Evolutionary conservation across 495 filamentous ascomycete genomes (phyloP), one percentile per base, ranked within the genome.

Genomic region (Trichoderma reesei): DNA sequence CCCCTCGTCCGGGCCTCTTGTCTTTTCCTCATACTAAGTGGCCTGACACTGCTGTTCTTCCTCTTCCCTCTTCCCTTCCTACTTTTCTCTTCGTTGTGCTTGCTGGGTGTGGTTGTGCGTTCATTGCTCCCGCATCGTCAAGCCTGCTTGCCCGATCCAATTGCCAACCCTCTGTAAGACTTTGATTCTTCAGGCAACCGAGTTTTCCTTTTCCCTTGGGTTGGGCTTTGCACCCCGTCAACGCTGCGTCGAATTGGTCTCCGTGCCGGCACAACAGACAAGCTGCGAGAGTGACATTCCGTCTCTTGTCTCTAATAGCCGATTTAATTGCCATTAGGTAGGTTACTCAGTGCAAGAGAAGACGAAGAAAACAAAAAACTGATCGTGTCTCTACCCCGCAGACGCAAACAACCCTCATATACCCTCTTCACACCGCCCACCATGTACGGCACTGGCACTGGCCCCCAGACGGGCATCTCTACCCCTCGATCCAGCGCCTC

Each of bases 391-490:
- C 11, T 56, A 56, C 51, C 51, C 51, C 51, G 51, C 51, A 56
- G 51, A 56, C 51, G 11, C n/a, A n/a, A n/a, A n/a, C 51, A 56
- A 56, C 18, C 26, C 10, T 56, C 51, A 33, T 56, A 56, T 42
- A 34, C 61, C 61, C 61, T 62, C 61, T 34, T 44, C 41, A 72
- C 70, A 34, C 46, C 59, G 61, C n/a, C 65, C 68, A 69, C 60
- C 59, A 98, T 97, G 94, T 96, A 96, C 82, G 90, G 90, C 72
- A 87, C 88, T 69, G 80, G 78, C 62, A 90, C 90, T 65, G 88
- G 88, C 73, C 88, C 88, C 36, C 90, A 93, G 74, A 98, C 93
- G 79, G 94, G 94, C 71, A 90, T 95, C 73, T 92, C 91, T 69
- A 98, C 94, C 64, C 94, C 94, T 68, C 87, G 92, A 72, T 95